These are phyloP conservation scores for Starmerella stellata DNA, from an alignment of 805 yeast species.

Conservation along the genomic window DNA sequence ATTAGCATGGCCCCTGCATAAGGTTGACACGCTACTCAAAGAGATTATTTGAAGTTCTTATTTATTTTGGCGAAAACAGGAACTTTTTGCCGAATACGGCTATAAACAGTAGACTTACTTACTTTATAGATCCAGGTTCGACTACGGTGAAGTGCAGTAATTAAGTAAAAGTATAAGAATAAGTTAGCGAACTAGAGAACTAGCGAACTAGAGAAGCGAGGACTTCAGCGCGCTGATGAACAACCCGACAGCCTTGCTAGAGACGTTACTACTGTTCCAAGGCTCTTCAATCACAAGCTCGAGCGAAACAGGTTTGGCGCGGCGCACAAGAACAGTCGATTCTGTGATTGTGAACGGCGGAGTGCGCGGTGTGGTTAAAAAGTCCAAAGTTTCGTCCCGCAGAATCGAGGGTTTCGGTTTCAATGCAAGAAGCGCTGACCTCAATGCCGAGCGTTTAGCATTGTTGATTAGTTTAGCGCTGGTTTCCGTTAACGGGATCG, in stretches of 20 bases:
- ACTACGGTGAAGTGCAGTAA: no score
- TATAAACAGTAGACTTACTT: no score
- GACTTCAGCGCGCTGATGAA: no score
- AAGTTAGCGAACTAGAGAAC: no score
- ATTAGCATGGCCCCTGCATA: slow-evolving; percentile 99
- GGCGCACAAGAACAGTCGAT: slow-evolving; percentile 7
- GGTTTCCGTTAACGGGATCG: slow-evolving; percentile 5
- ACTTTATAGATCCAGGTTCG: no score
- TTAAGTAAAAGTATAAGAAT: no score
- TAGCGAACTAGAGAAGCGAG: no score
- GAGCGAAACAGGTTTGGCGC: slow-evolving; percentile 13
- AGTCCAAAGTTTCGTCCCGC: slow-evolving; percentile 45
- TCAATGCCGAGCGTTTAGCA: slow-evolving; percentile 31
- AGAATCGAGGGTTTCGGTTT: slow-evolving; percentile 25
- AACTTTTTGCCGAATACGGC: no score
- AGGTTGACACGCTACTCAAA: slow-evolving; percentile 99
- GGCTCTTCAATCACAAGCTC: slow-evolving; percentile 13
- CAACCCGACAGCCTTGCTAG: no score
- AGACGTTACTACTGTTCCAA: no score
- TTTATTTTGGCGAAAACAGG: slow-evolving; percentile 36
- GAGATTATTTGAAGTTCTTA: slow-evolving; percentile 61
- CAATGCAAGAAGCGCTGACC: slow-evolving; percentile 27
- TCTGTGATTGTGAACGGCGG: slow-evolving; percentile 27
- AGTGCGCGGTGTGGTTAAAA: slow-evolving; percentile 30
- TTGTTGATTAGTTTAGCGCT: slow-evolving; percentile 20